Evolutionary conservation across 768 basidiomycete species (phyloP).

Genomic region (Pleurotus giganteus): DNA sequence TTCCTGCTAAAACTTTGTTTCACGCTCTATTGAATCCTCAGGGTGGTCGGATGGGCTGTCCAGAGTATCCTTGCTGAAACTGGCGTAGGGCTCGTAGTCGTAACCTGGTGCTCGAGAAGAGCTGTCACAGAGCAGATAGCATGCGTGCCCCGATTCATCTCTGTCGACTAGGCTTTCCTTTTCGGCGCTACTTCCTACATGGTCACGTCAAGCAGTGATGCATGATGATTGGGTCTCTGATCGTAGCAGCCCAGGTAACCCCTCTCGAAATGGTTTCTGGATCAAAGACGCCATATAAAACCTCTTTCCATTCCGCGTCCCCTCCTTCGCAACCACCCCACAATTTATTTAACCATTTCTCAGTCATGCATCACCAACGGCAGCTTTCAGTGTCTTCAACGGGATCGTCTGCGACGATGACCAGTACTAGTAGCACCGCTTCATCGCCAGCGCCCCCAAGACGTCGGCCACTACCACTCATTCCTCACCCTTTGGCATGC

Average conservation of each 20-base stretch:
- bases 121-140: not conserved
- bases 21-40: not conserved
- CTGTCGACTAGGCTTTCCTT: too few relatives aligned
- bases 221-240: conserved; percentile 3
- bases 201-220: not conserved
- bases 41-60: not conserved
- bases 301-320: not conserved
- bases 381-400: conserved; percentile 1
- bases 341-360: not conserved
- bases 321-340: not conserved
- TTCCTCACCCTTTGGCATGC: conserved; percentile 45
- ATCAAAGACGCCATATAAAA: not conserved
- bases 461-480: conserved; percentile 45
- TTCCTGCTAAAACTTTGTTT: conserved; percentile 1
- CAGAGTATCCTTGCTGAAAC: not conserved
- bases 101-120: not conserved
- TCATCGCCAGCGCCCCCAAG: conserved; percentile 44
- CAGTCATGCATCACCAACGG: conserved; percentile 3
- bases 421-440: conserved; percentile 12
- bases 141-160: conserved; percentile 3
- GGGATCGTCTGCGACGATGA: conserved; percentile 15
- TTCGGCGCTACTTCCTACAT: conserved; percentile 3
- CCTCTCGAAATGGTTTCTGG: not conserved
- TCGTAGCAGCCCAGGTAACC: conserved; percentile 4
- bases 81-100: not conserved